Evolutionary conservation across 768 basidiomycete species (phyloP).

Genomic region (Phylloporus rhodoxanthus): DNA sequence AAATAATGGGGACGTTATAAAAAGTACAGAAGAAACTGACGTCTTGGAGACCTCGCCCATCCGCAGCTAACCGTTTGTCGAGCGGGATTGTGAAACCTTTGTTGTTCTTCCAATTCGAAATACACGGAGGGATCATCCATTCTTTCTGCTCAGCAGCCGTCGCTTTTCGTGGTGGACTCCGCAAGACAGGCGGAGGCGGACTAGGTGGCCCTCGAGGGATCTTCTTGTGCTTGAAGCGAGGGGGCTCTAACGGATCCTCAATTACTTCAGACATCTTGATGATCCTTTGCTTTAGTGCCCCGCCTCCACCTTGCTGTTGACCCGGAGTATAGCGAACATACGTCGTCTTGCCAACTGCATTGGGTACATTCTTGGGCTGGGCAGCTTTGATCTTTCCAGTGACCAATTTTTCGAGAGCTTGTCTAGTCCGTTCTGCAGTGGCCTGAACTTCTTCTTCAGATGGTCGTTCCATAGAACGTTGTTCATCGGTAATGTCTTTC

Average conservation of each 20-base stretch:
- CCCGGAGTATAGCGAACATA: slow-evolving; percentile 98
- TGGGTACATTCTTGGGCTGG: slow-evolving; percentile 92
- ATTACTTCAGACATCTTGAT: slow-evolving; percentile 99
- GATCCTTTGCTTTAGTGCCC: slow-evolving; percentile 79
- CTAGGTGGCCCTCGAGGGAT: slow-evolving; percentile 95
- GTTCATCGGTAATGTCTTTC: slow-evolving; percentile 75
- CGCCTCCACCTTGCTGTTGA: slow-evolving; percentile 66
- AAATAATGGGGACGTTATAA: background rate
- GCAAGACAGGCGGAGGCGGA: slow-evolving; percentile 91
- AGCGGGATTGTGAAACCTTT: slow-evolving; percentile 99
- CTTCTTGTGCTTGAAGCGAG: slow-evolving; percentile 98
- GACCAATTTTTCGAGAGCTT: slow-evolving; percentile 89
- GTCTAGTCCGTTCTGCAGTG: slow-evolving; percentile 87
- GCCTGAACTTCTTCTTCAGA: slow-evolving; percentile 87
- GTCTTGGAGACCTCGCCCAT: slow-evolving; percentile 97
- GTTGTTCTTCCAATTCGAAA: slow-evolving; percentile 99
- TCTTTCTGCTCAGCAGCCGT: slow-evolving; percentile 98
- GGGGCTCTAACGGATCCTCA: slow-evolving; percentile 96
- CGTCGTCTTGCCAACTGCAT: slow-evolving; percentile 71
- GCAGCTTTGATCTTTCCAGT: slow-evolving; percentile 98
- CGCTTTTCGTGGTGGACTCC: slow-evolving; percentile 93
- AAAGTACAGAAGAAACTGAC: slow-evolving; percentile 42
- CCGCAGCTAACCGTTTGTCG: slow-evolving; percentile 95
- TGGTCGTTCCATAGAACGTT: slow-evolving; percentile 80
- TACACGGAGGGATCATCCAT: slow-evolving; percentile 99